phyloP scores from a whole-genome alignment of 352 stramenopile species.

The Phytophthora fragariaefolia region DNA sequence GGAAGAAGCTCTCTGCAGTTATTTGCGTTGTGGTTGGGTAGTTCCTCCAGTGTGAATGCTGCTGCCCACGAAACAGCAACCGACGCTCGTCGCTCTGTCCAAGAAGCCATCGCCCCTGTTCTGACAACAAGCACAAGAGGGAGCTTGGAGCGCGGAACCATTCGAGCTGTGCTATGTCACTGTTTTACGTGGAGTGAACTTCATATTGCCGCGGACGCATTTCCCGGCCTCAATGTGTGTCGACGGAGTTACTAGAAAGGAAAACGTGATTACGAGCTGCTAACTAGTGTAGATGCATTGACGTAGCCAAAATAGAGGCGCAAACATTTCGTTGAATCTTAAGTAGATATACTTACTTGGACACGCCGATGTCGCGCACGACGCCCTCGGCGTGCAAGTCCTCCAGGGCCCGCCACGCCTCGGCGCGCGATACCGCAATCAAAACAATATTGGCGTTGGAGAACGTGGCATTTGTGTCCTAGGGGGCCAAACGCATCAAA shows the following conservation, averaged over 20 bases:
- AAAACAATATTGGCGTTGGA: conserved; percentile 3
- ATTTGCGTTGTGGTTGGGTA: neutral
- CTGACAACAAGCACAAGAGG: neutral
- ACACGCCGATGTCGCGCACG: too few species aligned
- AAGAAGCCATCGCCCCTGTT: neutral
- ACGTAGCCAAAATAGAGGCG: neutral
- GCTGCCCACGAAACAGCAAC: neutral
- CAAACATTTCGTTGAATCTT: neutral
- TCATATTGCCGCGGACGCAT: neutral
- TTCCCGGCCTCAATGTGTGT: neutral
- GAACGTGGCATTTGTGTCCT: conserved; percentile 6
- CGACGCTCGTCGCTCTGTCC: neutral
- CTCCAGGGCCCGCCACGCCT: too few species aligned
- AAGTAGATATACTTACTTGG: too few species aligned
- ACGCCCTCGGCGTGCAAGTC: too few species aligned
- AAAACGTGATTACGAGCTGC: neutral
- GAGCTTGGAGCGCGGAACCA: neutral
- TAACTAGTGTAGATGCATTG: neutral
- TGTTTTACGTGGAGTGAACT: neutral
- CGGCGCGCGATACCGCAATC: neutral
- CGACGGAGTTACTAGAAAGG: conserved; percentile 6
- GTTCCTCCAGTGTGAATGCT: too few species aligned
- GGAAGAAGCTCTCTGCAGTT: neutral
- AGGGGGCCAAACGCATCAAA: conserved; percentile 10
- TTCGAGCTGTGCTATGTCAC: neutral